Evolutionary conservation across 1,284 basidiomycete genomes (phyloP).

Genomic region (Leccinum variabile): DNA sequence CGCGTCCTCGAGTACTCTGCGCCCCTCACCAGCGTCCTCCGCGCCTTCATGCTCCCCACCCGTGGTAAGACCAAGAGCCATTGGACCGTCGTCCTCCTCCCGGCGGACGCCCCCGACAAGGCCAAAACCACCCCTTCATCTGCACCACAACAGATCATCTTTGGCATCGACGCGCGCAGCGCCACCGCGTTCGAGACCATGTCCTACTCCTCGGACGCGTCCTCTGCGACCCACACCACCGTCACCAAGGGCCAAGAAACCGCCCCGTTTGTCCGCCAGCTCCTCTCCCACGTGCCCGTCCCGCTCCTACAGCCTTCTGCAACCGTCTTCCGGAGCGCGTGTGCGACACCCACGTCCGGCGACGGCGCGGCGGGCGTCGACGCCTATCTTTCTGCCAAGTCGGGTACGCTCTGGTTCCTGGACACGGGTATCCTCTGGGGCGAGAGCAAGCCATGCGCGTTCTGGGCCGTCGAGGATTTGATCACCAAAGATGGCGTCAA

Average conservation of each 20-base stretch:
- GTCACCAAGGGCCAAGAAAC: conserved; percentile 54
- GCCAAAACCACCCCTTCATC: conserved; percentile 33
- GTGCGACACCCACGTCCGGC: conserved; percentile 38
- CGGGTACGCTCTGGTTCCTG: conserved; percentile 72
- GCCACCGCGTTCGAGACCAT: conserved; percentile 43
- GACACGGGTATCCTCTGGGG: conserved; percentile 68
- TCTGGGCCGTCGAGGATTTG: conserved; percentile 66
- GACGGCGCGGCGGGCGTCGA: conserved; percentile 57
- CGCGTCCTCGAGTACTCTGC: conserved; percentile 47
- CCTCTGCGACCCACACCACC: conserved; percentile 24
- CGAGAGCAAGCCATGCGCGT: conserved; percentile 70
- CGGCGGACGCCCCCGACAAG: conserved; percentile 48
- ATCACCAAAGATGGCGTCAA: conserved; percentile 55
- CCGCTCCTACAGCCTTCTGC: conserved; percentile 51
- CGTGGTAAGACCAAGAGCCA: conserved; percentile 64
- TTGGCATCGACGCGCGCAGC: conserved; percentile 60
- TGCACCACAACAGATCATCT: conserved; percentile 50
- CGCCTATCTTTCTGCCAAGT: conserved; percentile 67
- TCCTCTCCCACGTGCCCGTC: conserved; percentile 50
- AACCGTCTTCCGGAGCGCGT: conserved; percentile 55
- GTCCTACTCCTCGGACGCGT: conserved; percentile 15
- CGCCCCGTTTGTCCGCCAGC: conserved; percentile 46
- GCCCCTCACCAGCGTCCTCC: conserved; percentile 46
- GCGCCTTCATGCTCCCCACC: conserved; percentile 66
- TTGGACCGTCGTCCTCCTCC: conserved; percentile 63